Evolutionary conservation across 352 stramenopile species (phyloP), one percentile per base, ranked within the genome.

Genomic region (Globisporangium echinulatum): DNA sequence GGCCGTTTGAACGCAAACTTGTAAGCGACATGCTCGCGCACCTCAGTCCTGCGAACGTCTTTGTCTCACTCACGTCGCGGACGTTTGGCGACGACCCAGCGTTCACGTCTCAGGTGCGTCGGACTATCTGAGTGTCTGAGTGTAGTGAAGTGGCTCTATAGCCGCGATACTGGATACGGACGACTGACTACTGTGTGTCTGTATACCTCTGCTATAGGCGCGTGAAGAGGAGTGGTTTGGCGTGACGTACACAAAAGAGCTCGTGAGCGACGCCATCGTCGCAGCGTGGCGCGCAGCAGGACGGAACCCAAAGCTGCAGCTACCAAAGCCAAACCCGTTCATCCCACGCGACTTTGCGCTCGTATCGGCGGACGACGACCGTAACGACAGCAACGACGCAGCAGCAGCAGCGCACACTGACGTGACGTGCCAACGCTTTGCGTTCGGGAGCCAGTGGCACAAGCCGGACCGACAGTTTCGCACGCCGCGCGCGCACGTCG

Each of bases 341-440:
- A 89, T 92, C 58, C 80, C 82, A 25, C 68, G 62, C 17, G 74
- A 92, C 59, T 86, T 92, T 39, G 67, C 76, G n/a, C 67, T 90
- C 17, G 59, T 90, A 13, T 33, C 25, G 25, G 25, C 25, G 25
- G 25, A 1, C 25, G 25, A 33, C 25, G 25, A 33, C 25, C 25
- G 25, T 44, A 44, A 14, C 11, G 40, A 8, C 11, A 44, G 7
- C 7, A 44, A 44, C 62, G 74, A 7, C 60, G 67, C 10, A 54
- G 60, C 43, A 54, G 55, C 15, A 58, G 64, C 17, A 52, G 52
- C 7, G 43, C 54, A 10, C n/a, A 37, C 25, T 33, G 68, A 82
- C 33, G 50, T 82, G 13, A 59, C 70, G 36, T 73, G 59, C 53
- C 60, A 75, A 4, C 66, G 54, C n/a, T 75, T 69, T 1, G 50